These are phyloP conservation scores for Gossypium gossypioides DNA, from an alignment of 441 rosid species.

Conservation along the genomic window DNA sequence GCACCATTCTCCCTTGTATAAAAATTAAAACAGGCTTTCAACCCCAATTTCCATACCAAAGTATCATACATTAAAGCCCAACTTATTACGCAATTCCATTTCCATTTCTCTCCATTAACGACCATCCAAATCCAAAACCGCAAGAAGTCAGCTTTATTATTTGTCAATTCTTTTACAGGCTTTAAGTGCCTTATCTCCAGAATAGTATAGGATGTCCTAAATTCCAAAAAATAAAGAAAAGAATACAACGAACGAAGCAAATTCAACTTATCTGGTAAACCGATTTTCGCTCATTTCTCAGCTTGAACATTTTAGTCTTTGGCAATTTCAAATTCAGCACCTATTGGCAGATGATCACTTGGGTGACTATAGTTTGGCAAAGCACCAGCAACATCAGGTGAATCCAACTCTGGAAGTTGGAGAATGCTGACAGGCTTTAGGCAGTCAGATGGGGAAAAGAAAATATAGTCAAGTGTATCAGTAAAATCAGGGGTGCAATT, in stretches of 20 bases:
- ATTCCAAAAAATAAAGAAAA: background rate
- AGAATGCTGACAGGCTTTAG: slow-evolving; percentile 58
- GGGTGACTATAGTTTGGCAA: slow-evolving; percentile 78
- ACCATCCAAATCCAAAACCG: no score
- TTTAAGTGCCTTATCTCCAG: background rate
- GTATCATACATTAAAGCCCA: background rate
- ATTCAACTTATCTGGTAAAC: background rate
- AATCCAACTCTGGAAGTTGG: slow-evolving; percentile 47
- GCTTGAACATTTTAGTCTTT: slow-evolving; percentile 16
- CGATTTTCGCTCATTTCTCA: background rate
- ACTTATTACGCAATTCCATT: background rate
- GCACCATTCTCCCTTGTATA: background rate
- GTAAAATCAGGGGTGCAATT: slow-evolving; percentile 81
- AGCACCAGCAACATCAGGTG: slow-evolving; percentile 53
- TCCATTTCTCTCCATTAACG: background rate
- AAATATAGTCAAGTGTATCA: slow-evolving; percentile 69
- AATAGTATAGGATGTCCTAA: background rate
- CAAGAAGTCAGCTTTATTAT: background rate
- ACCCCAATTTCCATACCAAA: no score
- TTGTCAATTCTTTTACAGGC: background rate
- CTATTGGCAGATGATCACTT: slow-evolving; percentile 88
- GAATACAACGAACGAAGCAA: background rate
- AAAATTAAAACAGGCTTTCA: background rate
- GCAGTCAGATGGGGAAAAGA: slow-evolving; percentile 49
- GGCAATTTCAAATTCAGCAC: slow-evolving; percentile 64